phyloP scores from a whole-genome alignment of 768 basidiomycete genomes.

The Butyriboletus loyo region DNA sequence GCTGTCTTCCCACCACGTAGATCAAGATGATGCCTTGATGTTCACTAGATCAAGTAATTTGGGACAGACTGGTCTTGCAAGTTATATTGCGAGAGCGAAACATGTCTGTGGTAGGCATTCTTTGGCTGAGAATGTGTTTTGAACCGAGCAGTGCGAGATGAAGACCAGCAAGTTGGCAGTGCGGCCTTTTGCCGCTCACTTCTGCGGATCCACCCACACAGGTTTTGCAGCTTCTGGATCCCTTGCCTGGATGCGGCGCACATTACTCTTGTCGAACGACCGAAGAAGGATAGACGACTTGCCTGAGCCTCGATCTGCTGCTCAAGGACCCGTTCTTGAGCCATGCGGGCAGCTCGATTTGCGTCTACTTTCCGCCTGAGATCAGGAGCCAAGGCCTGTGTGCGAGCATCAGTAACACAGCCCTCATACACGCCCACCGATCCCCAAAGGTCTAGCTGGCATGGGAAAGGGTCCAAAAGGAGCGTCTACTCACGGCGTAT shows the following conservation, averaged over 20 bases:
- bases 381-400: conserved; percentile 62
- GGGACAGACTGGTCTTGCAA: not conserved
- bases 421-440: not conserved
- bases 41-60: not conserved
- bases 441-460: not conserved
- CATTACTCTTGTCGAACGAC: conserved; percentile 4
- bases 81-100: not conserved
- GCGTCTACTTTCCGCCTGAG: conserved; percentile 62
- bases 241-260: conserved; percentile 13
- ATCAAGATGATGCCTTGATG: not conserved
- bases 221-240: conserved; percentile 32
- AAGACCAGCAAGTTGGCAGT: not conserved
- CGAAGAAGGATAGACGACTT: conserved; percentile 20
- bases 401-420: not conserved
- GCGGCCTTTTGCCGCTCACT: conserved; percentile 6
- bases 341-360: conserved; percentile 47
- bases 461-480: not conserved
- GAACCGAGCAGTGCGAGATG: not conserved
- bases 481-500: conserved; percentile 28
- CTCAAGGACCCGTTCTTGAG: conserved; percentile 52
- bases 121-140: conserved; percentile 1
- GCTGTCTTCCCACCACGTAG: not conserved
- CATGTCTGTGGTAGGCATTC: not conserved
- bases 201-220: conserved; percentile 31
- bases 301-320: conserved; percentile 54